These are phyloP conservation scores for Metschnikowia bowlesiae DNA, from an alignment of 805 yeast genomes.

Conservation along the genomic window DNA sequence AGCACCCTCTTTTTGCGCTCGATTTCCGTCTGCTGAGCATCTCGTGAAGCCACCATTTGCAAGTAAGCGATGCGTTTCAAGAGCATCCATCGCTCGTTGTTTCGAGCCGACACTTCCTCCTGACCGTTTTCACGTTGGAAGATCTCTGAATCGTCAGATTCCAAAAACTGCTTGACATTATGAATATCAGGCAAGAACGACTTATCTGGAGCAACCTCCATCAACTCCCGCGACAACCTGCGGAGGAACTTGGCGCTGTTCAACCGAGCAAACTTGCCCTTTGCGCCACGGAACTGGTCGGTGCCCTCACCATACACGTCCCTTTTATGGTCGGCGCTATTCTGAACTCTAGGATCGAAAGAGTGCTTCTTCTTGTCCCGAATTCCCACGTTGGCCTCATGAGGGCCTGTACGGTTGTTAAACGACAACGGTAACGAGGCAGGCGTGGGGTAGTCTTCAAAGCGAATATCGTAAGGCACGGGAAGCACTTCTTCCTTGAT, in stretches of 20 bases:
- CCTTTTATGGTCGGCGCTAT: constrained; percentile 54
- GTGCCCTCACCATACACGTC: constrained; percentile 77
- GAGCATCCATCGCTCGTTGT: constrained; percentile 64
- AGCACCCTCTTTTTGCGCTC: constrained; percentile 34
- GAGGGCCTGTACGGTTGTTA: constrained; percentile 77
- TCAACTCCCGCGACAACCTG: constrained; percentile 50
- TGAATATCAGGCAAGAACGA: constrained; percentile 53
- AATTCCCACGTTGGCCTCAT: constrained; percentile 74
- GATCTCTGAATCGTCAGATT: constrained; percentile 38
- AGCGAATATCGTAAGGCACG: constrained; percentile 23
- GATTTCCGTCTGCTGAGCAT: constrained; percentile 34
- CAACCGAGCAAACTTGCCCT: constrained; percentile 46
- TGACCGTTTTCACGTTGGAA: constrained; percentile 38
- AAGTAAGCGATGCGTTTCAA: constrained; percentile 66
- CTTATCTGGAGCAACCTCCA: constrained; percentile 28
- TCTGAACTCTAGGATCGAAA: constrained; percentile 74
- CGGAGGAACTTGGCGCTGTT: constrained; percentile 53
- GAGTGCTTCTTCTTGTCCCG: constrained; percentile 79
- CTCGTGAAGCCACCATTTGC: constrained; percentile 59
- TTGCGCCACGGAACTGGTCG: constrained; percentile 53
- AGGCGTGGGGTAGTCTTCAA: constrained; percentile 26
- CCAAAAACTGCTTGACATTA: constrained; percentile 53
- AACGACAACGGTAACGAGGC: constrained; percentile 54
- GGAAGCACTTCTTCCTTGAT: constrained; percentile 5
- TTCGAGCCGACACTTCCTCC: constrained; percentile 35